These are phyloP conservation scores for Spathaspora passalidarum DNA, from an alignment of 805 yeast species.

Conservation along the genomic window DNA sequence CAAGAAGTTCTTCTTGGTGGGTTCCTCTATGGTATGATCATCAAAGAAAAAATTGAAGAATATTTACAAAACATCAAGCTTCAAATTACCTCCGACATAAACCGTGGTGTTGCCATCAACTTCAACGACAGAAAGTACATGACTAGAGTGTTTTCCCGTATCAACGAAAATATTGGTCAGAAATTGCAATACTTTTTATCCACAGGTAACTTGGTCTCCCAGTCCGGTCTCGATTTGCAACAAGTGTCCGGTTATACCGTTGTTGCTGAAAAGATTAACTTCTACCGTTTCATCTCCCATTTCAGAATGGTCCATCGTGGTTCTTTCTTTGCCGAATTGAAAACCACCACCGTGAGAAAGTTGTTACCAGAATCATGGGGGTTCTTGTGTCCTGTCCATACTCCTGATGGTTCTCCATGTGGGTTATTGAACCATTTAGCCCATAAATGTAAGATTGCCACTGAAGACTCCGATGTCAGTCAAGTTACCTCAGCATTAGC, in stretches of 20 bases:
- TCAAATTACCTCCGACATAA: slow-evolving; percentile 77
- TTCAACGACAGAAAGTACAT: slow-evolving; percentile 84
- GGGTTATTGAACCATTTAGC: slow-evolving; percentile 96
- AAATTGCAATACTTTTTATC: slow-evolving; percentile 92
- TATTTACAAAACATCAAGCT: slow-evolving; percentile 69
- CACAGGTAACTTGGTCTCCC: slow-evolving; percentile 95
- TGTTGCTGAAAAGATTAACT: slow-evolving; percentile 97
- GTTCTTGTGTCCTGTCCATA: slow-evolving; percentile 96
- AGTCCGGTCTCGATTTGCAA: slow-evolving; percentile 95
- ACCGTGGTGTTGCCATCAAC: slow-evolving; percentile 76
- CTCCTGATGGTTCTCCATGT: slow-evolving; percentile 99
- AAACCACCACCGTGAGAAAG: slow-evolving; percentile 96
- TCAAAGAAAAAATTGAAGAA: slow-evolving; percentile 95
- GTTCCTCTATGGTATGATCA: slow-evolving; percentile 91
- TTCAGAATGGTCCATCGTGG: slow-evolving; percentile 99
- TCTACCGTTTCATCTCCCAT: slow-evolving; percentile 95
- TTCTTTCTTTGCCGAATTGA: slow-evolving; percentile 96
- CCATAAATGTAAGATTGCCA: slow-evolving; percentile 88
- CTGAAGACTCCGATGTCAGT: slow-evolving; percentile 70
- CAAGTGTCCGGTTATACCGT: slow-evolving; percentile 98
- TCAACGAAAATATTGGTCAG: slow-evolving; percentile 91
- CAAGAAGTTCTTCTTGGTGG: slow-evolving; percentile 96
- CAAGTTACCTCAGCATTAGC: slow-evolving; percentile 63
- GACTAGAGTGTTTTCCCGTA: slow-evolving; percentile 69
- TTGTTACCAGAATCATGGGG: slow-evolving; percentile 98